Base-by-base conservation (phyloP, 306 rosid species). In the Phaseolus lunatus region DNA sequence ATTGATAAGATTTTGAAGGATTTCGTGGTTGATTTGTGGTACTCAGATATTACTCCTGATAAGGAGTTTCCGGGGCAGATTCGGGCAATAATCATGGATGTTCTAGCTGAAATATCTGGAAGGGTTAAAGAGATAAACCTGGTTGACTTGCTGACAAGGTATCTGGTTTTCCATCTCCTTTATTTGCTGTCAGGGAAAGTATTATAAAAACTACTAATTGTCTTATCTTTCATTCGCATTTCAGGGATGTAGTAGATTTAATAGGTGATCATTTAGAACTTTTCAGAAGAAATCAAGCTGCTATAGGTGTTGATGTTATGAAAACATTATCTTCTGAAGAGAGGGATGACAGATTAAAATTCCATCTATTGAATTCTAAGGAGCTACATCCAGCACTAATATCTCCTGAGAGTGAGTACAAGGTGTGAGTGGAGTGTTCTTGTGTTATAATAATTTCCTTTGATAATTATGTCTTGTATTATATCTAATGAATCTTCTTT, bases 361-460 rank as follows among this genome's bases (percentile, higher is more conserved):
- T 87, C 72, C 94, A 92, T 84, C 84, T 96, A 52, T 82, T 89
- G 89, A 83, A 87, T 83, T 88, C 98, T 14, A 91, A 86, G 91
- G 98, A 92, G 93, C 98, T 96, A 69, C 98, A 96, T 87, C 99
- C 99, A 27, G 97, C 99, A 5, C 74, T 96, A 75, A 69, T 88
- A 80, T 96, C 99, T 87, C 91, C 97, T 15, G 99, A 88, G 97
- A 92, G 98, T 89, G 98, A 96, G 99, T 91, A 92, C 97, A 96
- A 96, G 99, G 99, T 96, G 98, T 89, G 99, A 85, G 96, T 91
- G 96, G 90, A 84, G 89, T 79, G 88, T 88, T 86, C 84, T 75
- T 52, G 83, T 80, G 83, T 53, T 71, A 70, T 56, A 65, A 67
- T 68, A 73, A 65, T 39, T 83, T 79, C 43, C 67, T 47, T 73